Conservation (phyloP, 805 yeast genomes). For the Sugiyamaella floridensis region DNA sequence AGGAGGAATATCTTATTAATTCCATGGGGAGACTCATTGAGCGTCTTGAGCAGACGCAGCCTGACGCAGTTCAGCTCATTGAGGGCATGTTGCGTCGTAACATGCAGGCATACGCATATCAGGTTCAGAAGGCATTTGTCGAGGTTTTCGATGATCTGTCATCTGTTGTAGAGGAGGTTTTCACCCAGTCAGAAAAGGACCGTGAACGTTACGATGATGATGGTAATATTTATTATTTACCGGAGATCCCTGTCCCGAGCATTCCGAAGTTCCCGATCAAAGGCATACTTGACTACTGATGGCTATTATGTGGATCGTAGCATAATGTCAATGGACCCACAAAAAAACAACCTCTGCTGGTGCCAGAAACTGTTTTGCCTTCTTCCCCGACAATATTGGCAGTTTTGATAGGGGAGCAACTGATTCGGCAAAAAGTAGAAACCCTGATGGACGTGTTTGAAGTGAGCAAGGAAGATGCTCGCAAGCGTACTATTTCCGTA, state of each 20-base stretch:
- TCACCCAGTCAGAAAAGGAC: constrained; percentile 73
- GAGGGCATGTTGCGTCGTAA: constrained; percentile 69
- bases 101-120: constrained; percentile 73
- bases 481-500: not conserved
- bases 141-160: constrained; percentile 50
- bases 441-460: not conserved
- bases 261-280: constrained; percentile 45
- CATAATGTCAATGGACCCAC: not conserved
- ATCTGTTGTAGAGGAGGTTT: constrained; percentile 67
- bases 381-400: not conserved
- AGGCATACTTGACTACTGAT: constrained; percentile 11
- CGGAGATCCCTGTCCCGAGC: constrained; percentile 66
- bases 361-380: not conserved
- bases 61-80: constrained; percentile 66
- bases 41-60: constrained; percentile 63
- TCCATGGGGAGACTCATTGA: constrained; percentile 86
- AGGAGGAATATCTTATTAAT: constrained; percentile 86
- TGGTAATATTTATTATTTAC: constrained; percentile 72
- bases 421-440: not conserved
- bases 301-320: not conserved
- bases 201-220: constrained; percentile 84
- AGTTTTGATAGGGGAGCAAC: not conserved
- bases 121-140: constrained; percentile 61
- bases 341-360: no score
- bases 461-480: not conserved